Conservation (phyloP, 345 rosid genomes). For the Sapria himalayana region DNA sequence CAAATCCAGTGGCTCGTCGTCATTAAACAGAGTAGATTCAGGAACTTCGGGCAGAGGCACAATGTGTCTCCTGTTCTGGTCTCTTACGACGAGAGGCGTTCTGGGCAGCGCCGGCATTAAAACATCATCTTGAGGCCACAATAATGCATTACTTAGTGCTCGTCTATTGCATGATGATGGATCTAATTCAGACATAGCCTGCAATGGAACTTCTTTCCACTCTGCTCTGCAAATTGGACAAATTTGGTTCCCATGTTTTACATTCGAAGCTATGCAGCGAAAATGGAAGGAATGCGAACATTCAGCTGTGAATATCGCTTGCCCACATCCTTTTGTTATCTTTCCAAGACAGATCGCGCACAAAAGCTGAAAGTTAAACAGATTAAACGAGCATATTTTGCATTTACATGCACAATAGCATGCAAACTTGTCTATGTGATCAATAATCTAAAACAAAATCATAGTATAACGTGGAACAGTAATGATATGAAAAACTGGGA, state of each 20-base stretch:
- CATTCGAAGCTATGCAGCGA: constrained; percentile 80
- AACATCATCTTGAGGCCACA: constrained; percentile 40
- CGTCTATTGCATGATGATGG: constrained; percentile 21
- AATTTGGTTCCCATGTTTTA: constrained; percentile 61
- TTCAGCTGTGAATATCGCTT: constrained; percentile 83
- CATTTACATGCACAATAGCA: too few species aligned
- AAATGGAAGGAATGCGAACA: constrained; percentile 93
- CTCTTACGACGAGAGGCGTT: constrained; percentile 36
- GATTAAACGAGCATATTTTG: neutral
- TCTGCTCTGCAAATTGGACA: constrained; percentile 83
- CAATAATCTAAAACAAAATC: too few species aligned
- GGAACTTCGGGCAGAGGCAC: constrained; percentile 36
- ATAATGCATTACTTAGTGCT: constrained; percentile 14
- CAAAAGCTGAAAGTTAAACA: constrained; percentile 26
- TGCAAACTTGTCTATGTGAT: too few species aligned
- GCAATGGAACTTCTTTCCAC: constrained; percentile 87
- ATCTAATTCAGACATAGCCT: constrained; percentile 34
- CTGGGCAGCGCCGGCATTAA: constrained; percentile 29
- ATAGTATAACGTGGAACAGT: too few species aligned
- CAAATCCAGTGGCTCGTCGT: constrained; percentile 53
- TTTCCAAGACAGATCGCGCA: constrained; percentile 79
- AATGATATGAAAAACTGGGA: too few species aligned
- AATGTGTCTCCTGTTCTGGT: constrained; percentile 28
- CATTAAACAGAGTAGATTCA: constrained; percentile 51
- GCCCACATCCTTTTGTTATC: constrained; percentile 78